These are phyloP conservation scores for Ustilago lituana DNA, from an alignment of 1,284 basidiomycete species.

Conservation along the genomic window DNA sequence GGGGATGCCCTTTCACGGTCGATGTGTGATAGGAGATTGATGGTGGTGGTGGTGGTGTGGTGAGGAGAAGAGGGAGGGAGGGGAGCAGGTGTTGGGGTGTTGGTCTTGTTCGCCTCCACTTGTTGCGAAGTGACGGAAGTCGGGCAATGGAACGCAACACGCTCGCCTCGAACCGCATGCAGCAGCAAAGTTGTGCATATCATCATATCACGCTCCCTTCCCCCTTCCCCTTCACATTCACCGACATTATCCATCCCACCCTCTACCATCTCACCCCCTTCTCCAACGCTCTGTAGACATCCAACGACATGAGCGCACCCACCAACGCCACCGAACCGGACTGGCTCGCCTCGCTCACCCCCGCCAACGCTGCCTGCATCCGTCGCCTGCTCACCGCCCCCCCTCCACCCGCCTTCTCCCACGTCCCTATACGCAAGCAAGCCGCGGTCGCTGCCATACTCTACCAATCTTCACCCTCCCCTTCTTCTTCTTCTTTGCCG, in stretches of 20 bases:
- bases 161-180: too few species aligned
- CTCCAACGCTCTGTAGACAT: too few species aligned
- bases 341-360: slow-evolving; percentile 17
- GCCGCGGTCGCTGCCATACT: slow-evolving; percentile 48
- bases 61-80: neutral
- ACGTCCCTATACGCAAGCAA: slow-evolving; percentile 38
- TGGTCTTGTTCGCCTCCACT: slow-evolving; percentile 17
- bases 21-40: too few species aligned
- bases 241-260: too few species aligned
- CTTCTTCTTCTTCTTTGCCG: neutral
- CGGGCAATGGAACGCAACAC: slow-evolving; percentile 10
- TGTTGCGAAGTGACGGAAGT: too few species aligned
- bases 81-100: slow-evolving; percentile 5
- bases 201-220: too few species aligned
- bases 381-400: slow-evolving; percentile 20
- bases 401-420: slow-evolving; percentile 14
- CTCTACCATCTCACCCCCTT: too few species aligned
- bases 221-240: too few species aligned
- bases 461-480: slow-evolving; percentile 19
- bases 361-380: slow-evolving; percentile 19
- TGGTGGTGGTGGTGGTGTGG: too few species aligned
- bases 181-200: too few species aligned
- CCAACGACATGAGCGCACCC: too few species aligned
- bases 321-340: slow-evolving; percentile 1
- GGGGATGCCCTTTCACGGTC: too few species aligned